Evolutionary conservation across 768 basidiomycete species (phyloP).

Genomic region (Hirschioporus abietinus): DNA sequence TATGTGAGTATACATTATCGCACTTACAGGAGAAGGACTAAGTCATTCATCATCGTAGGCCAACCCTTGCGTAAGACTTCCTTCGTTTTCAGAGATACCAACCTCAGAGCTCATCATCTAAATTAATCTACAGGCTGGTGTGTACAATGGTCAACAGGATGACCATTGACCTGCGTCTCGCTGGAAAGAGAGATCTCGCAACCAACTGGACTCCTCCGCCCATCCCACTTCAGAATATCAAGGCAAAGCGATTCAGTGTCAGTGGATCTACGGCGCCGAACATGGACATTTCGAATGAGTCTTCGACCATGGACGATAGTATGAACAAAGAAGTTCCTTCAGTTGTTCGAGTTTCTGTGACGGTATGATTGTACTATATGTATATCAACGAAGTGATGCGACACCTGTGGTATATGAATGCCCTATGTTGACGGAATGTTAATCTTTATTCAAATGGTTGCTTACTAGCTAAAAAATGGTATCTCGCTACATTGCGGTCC

Average conservation of each 20-base stretch:
- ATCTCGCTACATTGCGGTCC: too few species aligned
- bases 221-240: not conserved
- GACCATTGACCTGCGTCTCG: slow-evolving; percentile 2
- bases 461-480: too few species aligned
- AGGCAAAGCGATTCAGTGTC: not conserved
- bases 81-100: not conserved
- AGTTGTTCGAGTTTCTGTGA: not conserved
- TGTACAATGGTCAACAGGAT: slow-evolving; percentile 3
- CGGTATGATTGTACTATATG: too few species aligned
- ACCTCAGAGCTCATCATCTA: not conserved
- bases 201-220: not conserved
- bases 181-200: not conserved
- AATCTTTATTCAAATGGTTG: too few species aligned
- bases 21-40: not conserved
- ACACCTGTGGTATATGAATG: too few species aligned
- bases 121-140: not conserved
- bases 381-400: too few species aligned
- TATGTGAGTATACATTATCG: not conserved
- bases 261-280: not conserved
- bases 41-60: not conserved
- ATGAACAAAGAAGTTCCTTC: not conserved
- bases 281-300: not conserved
- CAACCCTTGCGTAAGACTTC: not conserved
- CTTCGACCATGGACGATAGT: not conserved
- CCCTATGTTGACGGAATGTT: too few species aligned